phyloP scores from a whole-genome alignment of 345 rosid genomes.

The Microthlaspi erraticum region DNA sequence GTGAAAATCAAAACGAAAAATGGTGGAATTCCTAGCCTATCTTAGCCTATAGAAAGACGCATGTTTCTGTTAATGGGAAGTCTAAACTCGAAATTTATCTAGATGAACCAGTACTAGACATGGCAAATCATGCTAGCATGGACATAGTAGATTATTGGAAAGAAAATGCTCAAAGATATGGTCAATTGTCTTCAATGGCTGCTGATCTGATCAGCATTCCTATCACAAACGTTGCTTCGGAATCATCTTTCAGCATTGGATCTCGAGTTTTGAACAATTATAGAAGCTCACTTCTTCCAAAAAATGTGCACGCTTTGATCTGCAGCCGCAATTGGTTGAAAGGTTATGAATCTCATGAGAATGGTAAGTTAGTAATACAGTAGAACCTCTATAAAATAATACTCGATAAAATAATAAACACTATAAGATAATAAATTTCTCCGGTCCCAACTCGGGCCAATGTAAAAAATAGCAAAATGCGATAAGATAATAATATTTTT shows the following conservation, averaged over 20 bases:
- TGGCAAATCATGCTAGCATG: background rate
- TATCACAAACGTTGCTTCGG: background rate
- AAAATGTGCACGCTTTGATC: background rate
- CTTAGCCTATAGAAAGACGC: too few relatives aligned
- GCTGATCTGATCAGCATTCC: background rate
- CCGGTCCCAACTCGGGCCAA: too few relatives aligned
- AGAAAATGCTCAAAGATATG: background rate
- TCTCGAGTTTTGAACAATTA: background rate
- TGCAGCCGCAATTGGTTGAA: background rate
- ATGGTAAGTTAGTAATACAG: background rate
- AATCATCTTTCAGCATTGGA: background rate
- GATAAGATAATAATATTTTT: too few relatives aligned
- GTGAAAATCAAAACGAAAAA: too few relatives aligned
- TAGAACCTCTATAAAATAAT: too few relatives aligned
- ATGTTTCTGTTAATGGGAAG: too few relatives aligned
- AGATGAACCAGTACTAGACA: too few relatives aligned
- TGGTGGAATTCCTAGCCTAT: too few relatives aligned
- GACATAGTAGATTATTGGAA: background rate
- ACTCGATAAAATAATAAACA: too few relatives aligned
- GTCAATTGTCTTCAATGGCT: background rate
- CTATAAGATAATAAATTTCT: too few relatives aligned
- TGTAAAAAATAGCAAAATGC: too few relatives aligned
- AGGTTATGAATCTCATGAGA: background rate
- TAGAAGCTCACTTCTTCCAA: background rate
- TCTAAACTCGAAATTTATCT: too few relatives aligned